Conservation (phyloP, 805 yeast species). For the Saccharomycopsis guyanensis region DNA sequence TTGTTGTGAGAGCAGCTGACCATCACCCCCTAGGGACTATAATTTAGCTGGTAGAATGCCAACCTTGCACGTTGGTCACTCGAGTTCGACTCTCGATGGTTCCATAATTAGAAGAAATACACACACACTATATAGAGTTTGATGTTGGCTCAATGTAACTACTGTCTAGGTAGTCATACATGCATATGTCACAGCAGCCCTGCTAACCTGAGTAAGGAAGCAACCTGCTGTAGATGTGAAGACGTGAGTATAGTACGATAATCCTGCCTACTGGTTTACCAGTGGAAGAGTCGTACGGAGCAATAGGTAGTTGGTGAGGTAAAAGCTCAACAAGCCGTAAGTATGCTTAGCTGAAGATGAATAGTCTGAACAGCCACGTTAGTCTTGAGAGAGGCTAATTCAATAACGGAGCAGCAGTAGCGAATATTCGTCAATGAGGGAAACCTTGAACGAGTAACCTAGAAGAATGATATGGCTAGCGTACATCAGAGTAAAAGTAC, state of each 20-base stretch:
- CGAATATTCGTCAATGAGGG: constrained; percentile 23
- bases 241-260: too few relatives aligned
- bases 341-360: too few relatives aligned
- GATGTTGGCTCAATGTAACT: constrained; percentile 24
- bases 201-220: too few relatives aligned
- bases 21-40: constrained; percentile 6
- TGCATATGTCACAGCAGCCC: constrained; percentile 23
- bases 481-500: too few relatives aligned
- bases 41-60: constrained; percentile 19
- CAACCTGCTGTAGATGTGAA: too few relatives aligned
- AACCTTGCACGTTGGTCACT: constrained; percentile 17
- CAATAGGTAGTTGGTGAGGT: constrained; percentile 23
- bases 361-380: too few relatives aligned
- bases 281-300: too few relatives aligned
- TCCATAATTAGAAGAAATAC: constrained; percentile 8
- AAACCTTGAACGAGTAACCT: constrained; percentile 22
- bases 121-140: constrained; percentile 18
- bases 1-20: too few relatives aligned
- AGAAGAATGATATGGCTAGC: constrained; percentile 22
- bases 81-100: constrained; percentile 21
- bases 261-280: too few relatives aligned
- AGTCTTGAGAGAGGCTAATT: too few relatives aligned
- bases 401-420: too few relatives aligned
- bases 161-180: constrained; percentile 23
- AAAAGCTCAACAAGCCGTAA: constrained; percentile 15